Percentiles rank a stretch among this genome's conserved stretches.
These are phyloP conservation scores for Tulasnella sp. DNA, from an alignment of 768 basidiomycete genomes.

Conservation along the genomic window DNA sequence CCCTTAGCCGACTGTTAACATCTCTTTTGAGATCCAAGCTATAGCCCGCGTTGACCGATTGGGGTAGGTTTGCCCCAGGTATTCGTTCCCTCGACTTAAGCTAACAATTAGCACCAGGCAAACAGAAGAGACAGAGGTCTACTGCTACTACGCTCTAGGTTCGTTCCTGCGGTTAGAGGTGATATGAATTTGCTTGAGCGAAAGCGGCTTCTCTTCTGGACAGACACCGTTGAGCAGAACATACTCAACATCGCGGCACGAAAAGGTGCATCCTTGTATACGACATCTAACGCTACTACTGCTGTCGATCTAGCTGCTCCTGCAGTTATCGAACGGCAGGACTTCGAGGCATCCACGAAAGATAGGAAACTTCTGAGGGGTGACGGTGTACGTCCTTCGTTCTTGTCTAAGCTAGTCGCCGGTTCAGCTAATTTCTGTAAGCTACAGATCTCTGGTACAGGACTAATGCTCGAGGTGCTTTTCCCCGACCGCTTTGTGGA, in stretches of 20 bases:
- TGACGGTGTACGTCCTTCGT: conserved; percentile 48
- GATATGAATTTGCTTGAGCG: background rate
- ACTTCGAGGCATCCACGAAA: conserved; percentile 44
- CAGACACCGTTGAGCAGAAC: conserved; percentile 76
- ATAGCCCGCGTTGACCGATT: conserved; percentile 88
- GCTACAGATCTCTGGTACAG: conserved; percentile 36
- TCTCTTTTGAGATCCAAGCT: conserved; percentile 88
- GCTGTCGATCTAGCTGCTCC: conserved; percentile 56
- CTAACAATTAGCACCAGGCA: background rate
- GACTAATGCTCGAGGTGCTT: conserved; percentile 77
- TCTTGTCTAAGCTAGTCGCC: background rate
- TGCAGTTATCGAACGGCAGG: conserved; percentile 49
- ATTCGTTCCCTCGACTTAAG: background rate
- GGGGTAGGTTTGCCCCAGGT: conserved; percentile 50
- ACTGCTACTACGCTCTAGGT: conserved; percentile 78
- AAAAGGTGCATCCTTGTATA: conserved; percentile 75
- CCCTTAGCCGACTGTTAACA: conserved; percentile 53
- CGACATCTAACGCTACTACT: conserved; percentile 63
- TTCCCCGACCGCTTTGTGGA: conserved; percentile 81
- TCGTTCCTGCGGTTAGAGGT: conserved; percentile 1
- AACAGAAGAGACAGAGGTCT: conserved; percentile 45
- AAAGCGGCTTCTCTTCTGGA: background rate
- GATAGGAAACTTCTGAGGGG: conserved; percentile 55
- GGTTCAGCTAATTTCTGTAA: background rate
- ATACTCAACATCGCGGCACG: conserved; percentile 77